Evolutionary conservation across 148 eudicot genomes (phyloP).

Genomic region (Hydrangea macrophylla): DNA sequence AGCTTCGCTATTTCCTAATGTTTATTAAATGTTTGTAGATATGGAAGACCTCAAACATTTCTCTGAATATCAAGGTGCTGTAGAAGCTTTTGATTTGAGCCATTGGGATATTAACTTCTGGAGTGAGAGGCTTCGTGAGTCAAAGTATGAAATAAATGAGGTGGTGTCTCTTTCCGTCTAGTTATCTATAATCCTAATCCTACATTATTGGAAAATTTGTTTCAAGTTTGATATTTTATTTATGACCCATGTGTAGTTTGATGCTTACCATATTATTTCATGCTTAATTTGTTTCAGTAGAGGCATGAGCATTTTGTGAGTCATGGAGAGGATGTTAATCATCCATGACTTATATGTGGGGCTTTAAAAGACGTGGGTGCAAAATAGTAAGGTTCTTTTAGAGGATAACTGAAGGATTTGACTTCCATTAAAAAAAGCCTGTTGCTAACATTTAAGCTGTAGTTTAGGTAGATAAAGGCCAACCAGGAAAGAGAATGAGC

Average conservation of each 20-base stretch:
- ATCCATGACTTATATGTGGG: no score
- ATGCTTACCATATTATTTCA: neutral
- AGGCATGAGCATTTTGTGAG: no score
- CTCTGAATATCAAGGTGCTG: conserved; percentile 71
- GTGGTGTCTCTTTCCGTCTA: conserved; percentile 32
- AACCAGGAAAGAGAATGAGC: no score
- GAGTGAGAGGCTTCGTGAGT: conserved; percentile 99
- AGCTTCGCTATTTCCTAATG: neutral
- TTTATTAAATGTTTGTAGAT: conserved; percentile 41
- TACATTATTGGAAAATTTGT: neutral
- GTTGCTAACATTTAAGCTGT: no score
- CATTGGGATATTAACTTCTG: conserved; percentile 89
- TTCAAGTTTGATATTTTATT: neutral
- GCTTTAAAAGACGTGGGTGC: no score
- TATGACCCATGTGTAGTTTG: neutral
- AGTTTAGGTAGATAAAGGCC: no score
- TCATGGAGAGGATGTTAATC: no score
- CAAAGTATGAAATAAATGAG: conserved; percentile 94
- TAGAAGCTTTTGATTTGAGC: conserved; percentile 70
- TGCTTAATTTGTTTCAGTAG: no score
- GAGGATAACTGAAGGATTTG: no score
- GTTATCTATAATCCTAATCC: neutral
- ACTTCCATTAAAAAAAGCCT: no score
- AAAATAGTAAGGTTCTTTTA: no score
- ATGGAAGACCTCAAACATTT: conserved; percentile 81